These are phyloP conservation scores for Claviceps citrina DNA, from an alignment of 2,329 filamentous ascomycete genomes.

Conservation along the genomic window DNA sequence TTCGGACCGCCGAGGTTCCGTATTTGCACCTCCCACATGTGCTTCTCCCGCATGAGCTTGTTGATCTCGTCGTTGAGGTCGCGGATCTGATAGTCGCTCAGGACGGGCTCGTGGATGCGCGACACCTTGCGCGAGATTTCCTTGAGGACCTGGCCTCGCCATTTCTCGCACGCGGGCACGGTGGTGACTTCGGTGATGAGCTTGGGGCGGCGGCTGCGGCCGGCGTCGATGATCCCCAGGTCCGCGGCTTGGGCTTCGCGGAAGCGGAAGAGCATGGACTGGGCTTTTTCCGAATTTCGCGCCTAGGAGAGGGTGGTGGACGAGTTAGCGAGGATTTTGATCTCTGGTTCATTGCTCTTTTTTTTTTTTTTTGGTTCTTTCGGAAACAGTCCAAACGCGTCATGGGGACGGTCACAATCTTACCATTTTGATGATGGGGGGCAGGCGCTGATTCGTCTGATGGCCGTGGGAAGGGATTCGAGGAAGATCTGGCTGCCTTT, in stretches of 20 bases:
- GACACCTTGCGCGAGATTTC: constrained; percentile 95
- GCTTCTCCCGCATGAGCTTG: constrained; percentile 96
- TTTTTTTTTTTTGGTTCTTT: too few relatives aligned
- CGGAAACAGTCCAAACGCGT: too few relatives aligned
- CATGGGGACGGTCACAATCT: too few relatives aligned
- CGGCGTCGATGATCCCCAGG: constrained; percentile 87
- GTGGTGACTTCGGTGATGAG: constrained; percentile 73
- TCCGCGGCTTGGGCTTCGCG: constrained; percentile 92
- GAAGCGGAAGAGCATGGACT: constrained; percentile 99
- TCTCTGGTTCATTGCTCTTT: too few relatives aligned
- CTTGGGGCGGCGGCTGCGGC: constrained; percentile 77
- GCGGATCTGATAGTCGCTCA: constrained; percentile 94
- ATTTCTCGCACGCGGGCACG: constrained; percentile 86
- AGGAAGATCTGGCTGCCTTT: too few relatives aligned
- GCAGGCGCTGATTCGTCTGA: too few relatives aligned
- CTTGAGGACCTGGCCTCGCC: constrained; percentile 93
- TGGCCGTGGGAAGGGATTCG: too few relatives aligned
- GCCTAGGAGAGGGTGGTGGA: constrained; percentile 46
- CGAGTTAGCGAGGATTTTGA: too few relatives aligned
- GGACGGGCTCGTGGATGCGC: constrained; percentile 76
- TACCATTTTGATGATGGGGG: too few relatives aligned
- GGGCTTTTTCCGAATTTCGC: constrained; percentile 94
- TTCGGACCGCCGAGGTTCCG: constrained; percentile 91
- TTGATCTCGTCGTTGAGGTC: constrained; percentile 99
- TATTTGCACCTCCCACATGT: constrained; percentile 98